phyloP scores from a whole-genome alignment of 140 eudicot genomes.

The Cichorium intybus region DNA sequence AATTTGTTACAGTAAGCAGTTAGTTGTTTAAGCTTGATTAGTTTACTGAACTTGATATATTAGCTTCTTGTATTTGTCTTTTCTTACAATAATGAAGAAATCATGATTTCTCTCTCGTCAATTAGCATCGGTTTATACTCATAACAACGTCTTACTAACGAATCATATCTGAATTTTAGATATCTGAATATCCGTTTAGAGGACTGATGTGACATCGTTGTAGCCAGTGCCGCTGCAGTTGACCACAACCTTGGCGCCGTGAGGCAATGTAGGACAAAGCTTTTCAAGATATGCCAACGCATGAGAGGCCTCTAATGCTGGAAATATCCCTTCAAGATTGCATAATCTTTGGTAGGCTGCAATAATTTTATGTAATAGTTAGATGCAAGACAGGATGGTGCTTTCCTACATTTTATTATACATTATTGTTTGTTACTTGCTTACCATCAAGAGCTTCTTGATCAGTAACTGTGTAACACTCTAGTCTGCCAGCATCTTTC shows the following conservation, averaged over 20 bases:
- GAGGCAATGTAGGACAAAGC: conserved; percentile 52
- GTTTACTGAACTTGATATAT: no score
- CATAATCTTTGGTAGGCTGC: conserved; percentile 54
- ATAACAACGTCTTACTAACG: neutral
- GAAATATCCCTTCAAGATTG: conserved; percentile 66
- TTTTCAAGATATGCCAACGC: conserved; percentile 66
- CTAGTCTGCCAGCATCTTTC: conserved; percentile 53
- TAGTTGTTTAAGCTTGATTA: no score
- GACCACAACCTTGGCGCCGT: conserved; percentile 54
- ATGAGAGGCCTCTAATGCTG: conserved; percentile 63
- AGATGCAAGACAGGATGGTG: neutral
- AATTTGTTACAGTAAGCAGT: no score
- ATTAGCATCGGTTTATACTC: no score
- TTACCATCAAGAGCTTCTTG: conserved; percentile 70
- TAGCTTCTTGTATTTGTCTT: no score
- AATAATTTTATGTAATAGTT: neutral
- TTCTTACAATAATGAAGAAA: no score
- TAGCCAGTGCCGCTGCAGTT: conserved; percentile 59
- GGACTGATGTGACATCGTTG: conserved; percentile 39
- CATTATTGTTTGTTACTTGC: neutral
- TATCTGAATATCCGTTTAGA: neutral
- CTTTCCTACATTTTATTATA: neutral
- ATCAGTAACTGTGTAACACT: conserved; percentile 55
- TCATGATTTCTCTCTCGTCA: no score
- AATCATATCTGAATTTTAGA: neutral